Percentiles rank a stretch among this genome's conserved stretches.
Evolutionary conservation across 78 protist species (phyloP).

Genomic region (Dictyostelium capitatum): DNA sequence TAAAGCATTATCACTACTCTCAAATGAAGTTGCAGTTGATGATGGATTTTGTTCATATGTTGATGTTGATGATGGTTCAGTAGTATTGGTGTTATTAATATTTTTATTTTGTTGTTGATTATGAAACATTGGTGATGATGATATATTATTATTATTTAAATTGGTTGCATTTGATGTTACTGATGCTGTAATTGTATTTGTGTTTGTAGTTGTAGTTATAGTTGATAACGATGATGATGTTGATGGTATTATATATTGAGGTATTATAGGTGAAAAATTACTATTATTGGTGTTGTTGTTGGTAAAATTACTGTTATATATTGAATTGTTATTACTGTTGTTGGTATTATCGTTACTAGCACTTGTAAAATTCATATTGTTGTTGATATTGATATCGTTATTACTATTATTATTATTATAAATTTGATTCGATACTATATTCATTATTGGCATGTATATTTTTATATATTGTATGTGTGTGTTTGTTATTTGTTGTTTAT

Average conservation of each 20-base stretch:
- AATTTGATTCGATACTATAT: slow-evolving; percentile 26
- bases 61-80: not conserved
- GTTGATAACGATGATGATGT: not conserved
- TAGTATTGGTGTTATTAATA: not conserved
- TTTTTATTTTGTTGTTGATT: not conserved
- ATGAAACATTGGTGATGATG: not conserved
- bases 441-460: not conserved
- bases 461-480: no score
- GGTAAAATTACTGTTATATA: not conserved
- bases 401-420: not conserved
- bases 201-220: not conserved
- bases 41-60: slow-evolving; percentile 9
- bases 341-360: not conserved
- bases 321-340: not conserved
- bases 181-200: not conserved
- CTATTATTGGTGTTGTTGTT: not conserved
- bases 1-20: not conserved
- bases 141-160: not conserved
- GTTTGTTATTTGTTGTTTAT: no score
- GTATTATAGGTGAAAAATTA: not conserved
- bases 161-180: not conserved
- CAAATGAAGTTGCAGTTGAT: slow-evolving; percentile 4
- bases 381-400: not conserved
- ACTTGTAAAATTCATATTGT: not conserved
- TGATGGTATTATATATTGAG: not conserved